Base-by-base conservation (phyloP, 176 grass and related monocot species). In the Typha latifolia region DNA sequence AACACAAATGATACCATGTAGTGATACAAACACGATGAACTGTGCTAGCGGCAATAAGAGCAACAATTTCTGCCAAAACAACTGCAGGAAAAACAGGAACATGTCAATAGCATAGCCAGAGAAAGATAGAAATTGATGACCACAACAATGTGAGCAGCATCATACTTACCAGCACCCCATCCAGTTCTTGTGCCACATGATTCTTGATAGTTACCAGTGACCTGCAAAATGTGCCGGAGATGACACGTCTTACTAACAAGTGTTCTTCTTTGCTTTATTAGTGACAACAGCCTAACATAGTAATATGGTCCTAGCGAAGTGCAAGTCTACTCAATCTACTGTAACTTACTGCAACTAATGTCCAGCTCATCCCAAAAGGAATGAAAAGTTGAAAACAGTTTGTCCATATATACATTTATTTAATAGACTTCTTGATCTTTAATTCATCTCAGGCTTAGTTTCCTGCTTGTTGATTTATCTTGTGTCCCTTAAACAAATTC, bases 201-300 rank as follows among this genome's bases (percentile, higher is more conserved):
- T 80, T 99, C 95, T 85, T 99, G 88, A 32, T 97, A 97, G 68
- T 97, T 97, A 14, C 93, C 88, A 68, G 91, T 89, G 67, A 97
- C 86, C 93, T 99, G 86, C 64, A 81, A 83, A 49, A 64, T 64
- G n/a, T 16, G 32, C 49, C 67, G 14, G 52, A 55, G 51, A 83
- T 66, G 86, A 63, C n/a, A 77, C 0, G 69, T n/a, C n/a, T 53
- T 20, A 0, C 64, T 0, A 11, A 62, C 3, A 81, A 81, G 37
- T 43, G 6, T 1, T 43, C 26, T n/a, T 29, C 27, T 29, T 29
- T 29, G 27, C 27, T 29, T 29, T 3, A 29, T 29, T 29, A 29
- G 27, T 29, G 11, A 22, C 70, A 14, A 51, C 71, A 14, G 21
- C 73, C 77, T 18, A 57, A 31, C 68, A 72, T 19, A 51, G 12